These are phyloP conservation scores for Vigna unguiculata DNA, from an alignment of 306 rosid genomes.

Conservation along the genomic window DNA sequence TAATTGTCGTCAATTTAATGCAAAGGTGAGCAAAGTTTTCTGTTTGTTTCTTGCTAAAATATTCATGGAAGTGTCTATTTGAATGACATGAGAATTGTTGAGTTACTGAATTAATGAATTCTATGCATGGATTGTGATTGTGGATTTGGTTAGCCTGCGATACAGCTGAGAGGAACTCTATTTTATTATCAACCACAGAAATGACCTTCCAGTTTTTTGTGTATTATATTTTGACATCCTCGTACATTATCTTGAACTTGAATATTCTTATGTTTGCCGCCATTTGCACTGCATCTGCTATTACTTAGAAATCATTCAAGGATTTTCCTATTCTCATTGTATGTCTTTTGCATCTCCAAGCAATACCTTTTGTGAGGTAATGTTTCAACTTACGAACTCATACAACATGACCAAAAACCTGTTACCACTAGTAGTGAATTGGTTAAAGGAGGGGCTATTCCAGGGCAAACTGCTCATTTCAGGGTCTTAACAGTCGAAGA, in stretches of 20 bases:
- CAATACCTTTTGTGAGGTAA: background rate
- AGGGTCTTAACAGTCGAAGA: background rate
- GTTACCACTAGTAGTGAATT: background rate
- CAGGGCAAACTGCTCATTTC: background rate
- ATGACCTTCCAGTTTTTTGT: constrained; percentile 25
- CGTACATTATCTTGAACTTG: constrained; percentile 9
- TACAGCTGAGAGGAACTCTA: constrained; percentile 4
- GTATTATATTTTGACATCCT: constrained; percentile 20
- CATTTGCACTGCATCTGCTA: background rate
- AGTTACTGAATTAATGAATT: constrained; percentile 16
- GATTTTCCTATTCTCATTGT: constrained; percentile 8
- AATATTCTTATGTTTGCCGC: background rate
- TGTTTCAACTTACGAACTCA: background rate
- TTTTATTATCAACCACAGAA: constrained; percentile 36
- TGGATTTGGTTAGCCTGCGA: constrained; percentile 36
- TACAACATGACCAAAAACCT: background rate
- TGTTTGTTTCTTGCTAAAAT: constrained; percentile 11
- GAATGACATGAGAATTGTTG: constrained; percentile 22
- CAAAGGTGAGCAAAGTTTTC: constrained; percentile 69
- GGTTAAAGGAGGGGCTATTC: background rate
- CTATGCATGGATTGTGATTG: constrained; percentile 1
- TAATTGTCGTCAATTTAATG: constrained; percentile 83
- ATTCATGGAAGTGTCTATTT: background rate
- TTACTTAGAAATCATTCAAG: background rate
- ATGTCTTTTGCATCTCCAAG: background rate